phyloP scores from a whole-genome alignment of 345 rosid species.

The Odontarrhena argentea region DNA sequence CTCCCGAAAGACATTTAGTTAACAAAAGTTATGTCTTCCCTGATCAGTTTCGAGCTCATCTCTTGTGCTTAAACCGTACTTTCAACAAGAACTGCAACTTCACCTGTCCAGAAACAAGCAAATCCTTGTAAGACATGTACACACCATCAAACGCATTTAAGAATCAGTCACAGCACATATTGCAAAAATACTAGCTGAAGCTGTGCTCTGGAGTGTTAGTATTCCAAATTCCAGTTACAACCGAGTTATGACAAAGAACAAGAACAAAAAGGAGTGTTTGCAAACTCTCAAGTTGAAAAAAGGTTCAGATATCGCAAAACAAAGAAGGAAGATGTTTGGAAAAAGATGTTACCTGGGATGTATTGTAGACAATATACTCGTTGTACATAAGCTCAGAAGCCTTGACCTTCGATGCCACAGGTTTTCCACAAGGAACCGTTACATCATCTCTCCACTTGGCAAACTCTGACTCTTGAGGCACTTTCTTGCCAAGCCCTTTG shows the following conservation, averaged over 20 bases:
- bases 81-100: constrained; percentile 76
- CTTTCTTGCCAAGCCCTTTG: constrained; percentile 87
- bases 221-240: constrained; percentile 8
- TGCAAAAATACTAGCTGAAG: not conserved
- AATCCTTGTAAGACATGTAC: constrained; percentile 29
- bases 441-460: constrained; percentile 85
- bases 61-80: constrained; percentile 65
- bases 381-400: constrained; percentile 90
- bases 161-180: not conserved
- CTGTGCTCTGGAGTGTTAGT: not conserved
- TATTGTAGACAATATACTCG: constrained; percentile 87
- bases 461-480: constrained; percentile 75
- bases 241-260: constrained; percentile 9
- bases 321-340: not conserved
- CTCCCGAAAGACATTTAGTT: constrained; percentile 12
- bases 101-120: constrained; percentile 49
- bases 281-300: not conserved
- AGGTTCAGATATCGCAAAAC: not conserved
- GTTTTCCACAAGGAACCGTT: constrained; percentile 89
- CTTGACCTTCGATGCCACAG: constrained; percentile 67
- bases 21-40: constrained; percentile 19
- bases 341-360: constrained; percentile 69
- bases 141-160: constrained; percentile 6
- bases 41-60: constrained; percentile 41
- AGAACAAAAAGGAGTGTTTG: constrained; percentile 4